Base-by-base conservation (phyloP, 495 filamentous ascomycete species). In the Tetracladium setigerum region DNA sequence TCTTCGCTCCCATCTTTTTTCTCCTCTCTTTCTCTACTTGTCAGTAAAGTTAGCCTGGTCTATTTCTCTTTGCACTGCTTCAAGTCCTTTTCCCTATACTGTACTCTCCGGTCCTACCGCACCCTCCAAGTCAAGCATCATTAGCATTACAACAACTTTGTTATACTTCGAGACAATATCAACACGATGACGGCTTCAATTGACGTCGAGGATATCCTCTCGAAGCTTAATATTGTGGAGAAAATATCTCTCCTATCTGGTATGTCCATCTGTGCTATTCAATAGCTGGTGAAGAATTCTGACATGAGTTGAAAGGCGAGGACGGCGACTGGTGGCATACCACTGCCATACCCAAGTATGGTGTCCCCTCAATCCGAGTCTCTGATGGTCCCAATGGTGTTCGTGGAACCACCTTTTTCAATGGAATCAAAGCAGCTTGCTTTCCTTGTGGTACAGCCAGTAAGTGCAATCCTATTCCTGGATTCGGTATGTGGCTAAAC, bases 381-480 rank as follows among this genome's bases (percentile, higher is more conserved):
- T 82, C 81, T 17, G 84, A 89, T 57, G 84, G 84, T 2, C 84
- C 84, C 22, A 89, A 89, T 59, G 84, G 84, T 15, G 79, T 84
- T 12, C 79, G 83, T 27, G 84, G 84, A 7, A 83, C 80, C 4
- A 70, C 75, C n/a, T 85, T 85, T 65, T 86, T 86, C 64, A 81
- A 85, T 49, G 82, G 82, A 16, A 68, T 78, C 34, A 76, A 76
- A 44, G 76, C 82, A 14, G 82, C 82, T 12, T 84, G 80, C 53
- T 80, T 86, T 52, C 81, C 83, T 4, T 85, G 82, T 53, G 76
- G 77, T 34, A 82, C 84, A 2, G 81, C 77, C 1, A 70, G n/a
- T n/a, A n/a, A n/a, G n/a, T n/a, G n/a, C n/a, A n/a, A n/a, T n/a
- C n/a, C n/a, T n/a, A n/a, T n/a, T n/a, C n/a, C n/a, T n/a, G n/a